Base-by-base conservation (phyloP, 106 monocot species). In the Xerophyta viscosa region DNA sequence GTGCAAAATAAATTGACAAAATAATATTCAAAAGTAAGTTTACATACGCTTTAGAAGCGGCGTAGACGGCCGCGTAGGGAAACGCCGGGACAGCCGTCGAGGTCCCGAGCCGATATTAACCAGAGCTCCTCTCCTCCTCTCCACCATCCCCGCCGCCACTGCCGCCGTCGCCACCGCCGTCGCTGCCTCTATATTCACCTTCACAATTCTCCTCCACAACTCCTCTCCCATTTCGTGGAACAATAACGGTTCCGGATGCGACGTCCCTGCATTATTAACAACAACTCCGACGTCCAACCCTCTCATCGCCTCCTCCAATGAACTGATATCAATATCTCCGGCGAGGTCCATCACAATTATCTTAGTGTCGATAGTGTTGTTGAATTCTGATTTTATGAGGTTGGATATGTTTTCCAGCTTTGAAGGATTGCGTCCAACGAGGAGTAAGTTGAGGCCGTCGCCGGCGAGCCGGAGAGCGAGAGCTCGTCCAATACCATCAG, bases 11-110 rank as follows among this genome's bases (percentile, higher is more conserved):
- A n/a, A 11, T 33, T 11, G 11, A 6, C 33, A 11, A 6, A 6
- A 33, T 11, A 11, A 11, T 33, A 33, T 33, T 1, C 33, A 67
- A 47, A 48, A 33, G 2, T 10, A 2, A 12, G 6, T 48, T 37
- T n/a, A 69, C 83, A 83, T 62, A 93, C 92, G 92, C 73, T 80
- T 93, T 93, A 44, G 80, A 74, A 50, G 83, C 92, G n/a, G 87
- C 92, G 27, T 93, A 93, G 65, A 93, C 76, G 13, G 79, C 68
- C 23, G 87, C 87, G 37, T 87, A 72, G n/a, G 92, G 92, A 57
- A 87, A 87, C 0, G 92, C 80, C 1, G 92, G 92, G 15, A 93
- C 71, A 8, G 83, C 80, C 6, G 62, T 72, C 14, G 92, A 73
- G 2, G 87, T 74, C 2, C 92, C 7, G 92, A 93, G 3, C 92